Percentiles rank a stretch among this genome's conserved stretches.
Conservation (phyloP, 2,329 filamentous ascomycete species). For the Botryotinia narcissicola region DNA sequence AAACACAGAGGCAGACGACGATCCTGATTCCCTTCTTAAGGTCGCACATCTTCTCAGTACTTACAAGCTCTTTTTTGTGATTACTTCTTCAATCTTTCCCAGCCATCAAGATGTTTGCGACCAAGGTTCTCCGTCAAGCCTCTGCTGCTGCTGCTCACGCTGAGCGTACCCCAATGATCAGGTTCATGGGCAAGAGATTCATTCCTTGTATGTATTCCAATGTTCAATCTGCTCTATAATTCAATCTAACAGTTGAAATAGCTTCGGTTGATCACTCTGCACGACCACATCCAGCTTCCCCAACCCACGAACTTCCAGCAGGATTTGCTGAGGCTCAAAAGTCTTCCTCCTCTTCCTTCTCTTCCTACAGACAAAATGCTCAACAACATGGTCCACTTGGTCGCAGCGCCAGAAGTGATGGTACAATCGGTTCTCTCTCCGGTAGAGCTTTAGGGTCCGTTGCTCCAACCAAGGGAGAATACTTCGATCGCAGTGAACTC, state of each 20-base stretch:
- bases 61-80: not conserved
- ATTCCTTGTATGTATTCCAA: conserved; percentile 39
- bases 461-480: conserved; percentile 67
- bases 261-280: conserved; percentile 57
- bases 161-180: conserved; percentile 43
- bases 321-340: conserved; percentile 48
- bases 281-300: conserved; percentile 55
- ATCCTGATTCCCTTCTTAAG: not conserved
- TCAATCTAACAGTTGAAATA: conserved; percentile 36
- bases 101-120: conserved; percentile 40
- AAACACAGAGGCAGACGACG: conserved; percentile 15
- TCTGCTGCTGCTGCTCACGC: conserved; percentile 35
- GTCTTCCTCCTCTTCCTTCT: conserved; percentile 48
- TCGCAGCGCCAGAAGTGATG: conserved; percentile 29
- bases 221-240: not conserved
- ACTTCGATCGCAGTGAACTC: conserved; percentile 86
- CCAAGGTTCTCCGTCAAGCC: conserved; percentile 40
- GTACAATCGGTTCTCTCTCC: conserved; percentile 35
- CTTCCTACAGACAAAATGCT: conserved; percentile 56
- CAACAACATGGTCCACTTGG: conserved; percentile 58
- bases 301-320: conserved; percentile 51
- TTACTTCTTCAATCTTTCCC: conserved; percentile 7
- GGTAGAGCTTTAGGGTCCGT: conserved; percentile 73
- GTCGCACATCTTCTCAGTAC: conserved; percentile 11
- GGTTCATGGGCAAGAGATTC: conserved; percentile 43